Evolutionary conservation across 768 basidiomycete species (phyloP).

Genomic region (Suillus hirtellus): DNA sequence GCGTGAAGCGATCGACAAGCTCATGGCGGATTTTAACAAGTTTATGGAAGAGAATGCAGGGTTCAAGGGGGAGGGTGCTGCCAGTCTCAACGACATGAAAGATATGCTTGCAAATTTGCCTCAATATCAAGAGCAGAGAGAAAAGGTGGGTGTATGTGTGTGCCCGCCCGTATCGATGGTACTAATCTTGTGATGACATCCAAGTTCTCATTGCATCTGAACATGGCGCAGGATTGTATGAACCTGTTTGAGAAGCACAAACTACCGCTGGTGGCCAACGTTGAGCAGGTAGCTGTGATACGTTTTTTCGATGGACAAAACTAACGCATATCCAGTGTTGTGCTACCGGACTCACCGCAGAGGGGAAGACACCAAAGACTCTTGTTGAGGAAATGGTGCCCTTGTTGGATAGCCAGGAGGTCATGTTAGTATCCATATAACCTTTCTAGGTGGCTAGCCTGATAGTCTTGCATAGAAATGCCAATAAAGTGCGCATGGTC

Average conservation of each 20-base stretch:
- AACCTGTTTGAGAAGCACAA: slow-evolving; percentile 86
- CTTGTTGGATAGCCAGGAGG: slow-evolving; percentile 80
- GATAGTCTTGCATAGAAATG: slow-evolving; percentile 50
- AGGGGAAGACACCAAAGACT: slow-evolving; percentile 92
- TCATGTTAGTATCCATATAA: slow-evolving; percentile 57
- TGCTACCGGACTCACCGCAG: slow-evolving; percentile 86
- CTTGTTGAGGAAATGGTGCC: slow-evolving; percentile 99
- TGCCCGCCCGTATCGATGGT: not conserved
- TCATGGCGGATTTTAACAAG: slow-evolving; percentile 94
- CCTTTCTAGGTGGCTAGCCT: not conserved
- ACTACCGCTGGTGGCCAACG: slow-evolving; percentile 75
- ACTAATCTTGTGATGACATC: slow-evolving; percentile 4
- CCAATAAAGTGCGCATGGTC: slow-evolving; percentile 94
- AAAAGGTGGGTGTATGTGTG: slow-evolving; percentile 59
- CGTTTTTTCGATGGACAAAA: not conserved
- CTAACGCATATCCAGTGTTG: slow-evolving; percentile 63
- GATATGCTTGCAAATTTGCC: slow-evolving; percentile 96
- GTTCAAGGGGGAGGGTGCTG: slow-evolving; percentile 88
- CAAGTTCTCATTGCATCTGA: slow-evolving; percentile 94
- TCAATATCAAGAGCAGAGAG: slow-evolving; percentile 92
- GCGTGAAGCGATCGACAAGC: slow-evolving; percentile 96
- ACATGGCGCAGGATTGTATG: slow-evolving; percentile 99
- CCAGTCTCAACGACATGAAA: slow-evolving; percentile 96
- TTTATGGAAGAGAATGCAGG: slow-evolving; percentile 94
- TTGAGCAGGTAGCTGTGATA: slow-evolving; percentile 72